Conservation (phyloP, 352 stramenopile species). For the Bremia lactucae region DNA sequence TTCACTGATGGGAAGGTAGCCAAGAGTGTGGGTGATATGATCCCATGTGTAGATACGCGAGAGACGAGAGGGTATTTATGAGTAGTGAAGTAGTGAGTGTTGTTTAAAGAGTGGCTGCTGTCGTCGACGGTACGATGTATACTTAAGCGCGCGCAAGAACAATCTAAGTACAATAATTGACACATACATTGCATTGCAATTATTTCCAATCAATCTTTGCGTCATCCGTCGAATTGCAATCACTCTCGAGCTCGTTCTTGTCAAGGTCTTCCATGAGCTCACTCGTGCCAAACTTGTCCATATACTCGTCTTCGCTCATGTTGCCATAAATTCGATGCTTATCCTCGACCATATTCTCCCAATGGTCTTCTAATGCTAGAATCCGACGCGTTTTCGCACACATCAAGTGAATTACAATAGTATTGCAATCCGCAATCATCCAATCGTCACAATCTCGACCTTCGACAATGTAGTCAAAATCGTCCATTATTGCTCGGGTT, state of each 20-base stretch:
- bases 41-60: too few relatives aligned
- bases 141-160: too few relatives aligned
- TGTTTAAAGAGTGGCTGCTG: too few relatives aligned
- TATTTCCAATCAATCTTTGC: conserved; percentile 59
- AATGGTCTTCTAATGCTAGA: conserved; percentile 66
- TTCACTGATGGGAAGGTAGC: too few relatives aligned
- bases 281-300: conserved; percentile 80
- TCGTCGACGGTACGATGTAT: too few relatives aligned
- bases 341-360: conserved; percentile 78
- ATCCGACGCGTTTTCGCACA: conserved; percentile 62
- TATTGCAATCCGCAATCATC: conserved; percentile 89
- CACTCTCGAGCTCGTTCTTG: conserved; percentile 41
- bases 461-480: conserved; percentile 79
- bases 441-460: conserved; percentile 86
- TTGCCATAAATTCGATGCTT: conserved; percentile 73
- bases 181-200: not conserved
- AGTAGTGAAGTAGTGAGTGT: too few relatives aligned
- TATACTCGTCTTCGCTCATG: conserved; percentile 79
- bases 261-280: conserved; percentile 78
- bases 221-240: conserved; percentile 21
- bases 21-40: too few relatives aligned
- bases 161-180: not conserved
- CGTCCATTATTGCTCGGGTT: conserved; percentile 43
- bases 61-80: too few relatives aligned
- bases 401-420: conserved; percentile 86